These are phyloP conservation scores for Actinomortierella ambigua DNA, from an alignment of 371 early-diverging fungal genomes.

Conservation along the genomic window DNA sequence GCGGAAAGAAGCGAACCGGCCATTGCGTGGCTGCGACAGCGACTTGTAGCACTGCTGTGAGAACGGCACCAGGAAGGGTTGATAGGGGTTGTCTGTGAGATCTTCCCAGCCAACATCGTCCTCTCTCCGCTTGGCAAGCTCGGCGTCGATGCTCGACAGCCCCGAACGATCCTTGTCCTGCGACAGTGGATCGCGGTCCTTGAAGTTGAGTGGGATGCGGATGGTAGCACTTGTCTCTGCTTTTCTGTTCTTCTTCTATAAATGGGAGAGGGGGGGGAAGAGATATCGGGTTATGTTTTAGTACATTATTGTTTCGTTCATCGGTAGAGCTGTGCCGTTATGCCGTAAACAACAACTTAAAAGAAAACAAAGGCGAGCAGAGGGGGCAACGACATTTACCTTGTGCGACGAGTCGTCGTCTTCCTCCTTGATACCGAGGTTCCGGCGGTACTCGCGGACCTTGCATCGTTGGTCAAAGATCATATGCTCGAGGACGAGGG, in stretches of 20 bases:
- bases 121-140: conserved; percentile 56
- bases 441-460: conserved; percentile 59
- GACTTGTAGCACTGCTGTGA: conserved; percentile 47
- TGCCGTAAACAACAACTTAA: neutral
- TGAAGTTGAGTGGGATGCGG: conserved; percentile 58
- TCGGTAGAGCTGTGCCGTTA: neutral
- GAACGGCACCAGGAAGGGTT: conserved; percentile 49
- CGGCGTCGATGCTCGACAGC: conserved; percentile 51
- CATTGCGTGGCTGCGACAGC: conserved; percentile 35
- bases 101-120: conserved; percentile 63
- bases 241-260: conserved; percentile 37
- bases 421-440: conserved; percentile 57
- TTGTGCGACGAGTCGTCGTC: conserved; percentile 50
- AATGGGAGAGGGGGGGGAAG: neutral
- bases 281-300: neutral
- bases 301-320: neutral
- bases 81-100: conserved; percentile 57
- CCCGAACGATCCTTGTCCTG: conserved; percentile 36
- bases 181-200: conserved; percentile 22
- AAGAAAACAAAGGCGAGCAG: neutral
- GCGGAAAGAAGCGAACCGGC: conserved; percentile 48
- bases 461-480: conserved; percentile 61
- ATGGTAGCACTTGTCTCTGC: conserved; percentile 55
- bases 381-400: conserved; percentile 18
- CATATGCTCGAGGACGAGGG: conserved; percentile 67